Base-by-base conservation (phyloP, 2,329 filamentous ascomycete species). In the Xylariaceae sp. region DNA sequence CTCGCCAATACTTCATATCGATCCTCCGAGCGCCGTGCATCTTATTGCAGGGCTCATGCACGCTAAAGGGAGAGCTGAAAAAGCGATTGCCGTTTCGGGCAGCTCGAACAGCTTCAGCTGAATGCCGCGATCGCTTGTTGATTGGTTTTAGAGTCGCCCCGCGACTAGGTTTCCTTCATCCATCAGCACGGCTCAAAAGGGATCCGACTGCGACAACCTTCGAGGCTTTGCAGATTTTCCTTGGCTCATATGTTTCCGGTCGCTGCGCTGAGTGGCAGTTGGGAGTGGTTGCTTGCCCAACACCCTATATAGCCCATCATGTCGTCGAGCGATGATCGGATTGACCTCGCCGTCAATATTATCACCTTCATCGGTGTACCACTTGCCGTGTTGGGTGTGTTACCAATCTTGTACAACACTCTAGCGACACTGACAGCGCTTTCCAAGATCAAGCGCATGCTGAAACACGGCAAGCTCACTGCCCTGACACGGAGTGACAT, bases 351-450 rank as follows among this genome's bases (percentile, higher is more conserved):
- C 39, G 69, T 73, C 10, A 74, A 81, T 55, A 76, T 82, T 51
- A 81, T 82, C 65, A 81, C 78, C 19, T 80, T 79, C 51, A 75
- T 81, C 38, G 78, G 78, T 58, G 71, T 86, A 2, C 83, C 83
- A 2, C 70, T 86, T 16, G 82, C 79, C 1, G 75, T 84, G 2
- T 66, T 85, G 2, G 80, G 79, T 41, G 78, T 86, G 18, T 72
- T 86, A 6, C 84, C 84, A 0, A 87, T 87, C 46, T 72, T 87
- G 41, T 87, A 86, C 70, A 87, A 86, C 62, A 85, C 80, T 17
- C 70, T 82, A 48, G 75, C 78, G 22, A 84, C 82, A 3, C 75
- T 86, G 22, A 71, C 81, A 13, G 83, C 81, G 2, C 72, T 84
- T 2, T 81, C 81, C 38, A 78, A 78, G 44, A 83, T 87, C 66